phyloP scores from a whole-genome alignment of 139 green algal species.

The Chlorella sp. region DNA sequence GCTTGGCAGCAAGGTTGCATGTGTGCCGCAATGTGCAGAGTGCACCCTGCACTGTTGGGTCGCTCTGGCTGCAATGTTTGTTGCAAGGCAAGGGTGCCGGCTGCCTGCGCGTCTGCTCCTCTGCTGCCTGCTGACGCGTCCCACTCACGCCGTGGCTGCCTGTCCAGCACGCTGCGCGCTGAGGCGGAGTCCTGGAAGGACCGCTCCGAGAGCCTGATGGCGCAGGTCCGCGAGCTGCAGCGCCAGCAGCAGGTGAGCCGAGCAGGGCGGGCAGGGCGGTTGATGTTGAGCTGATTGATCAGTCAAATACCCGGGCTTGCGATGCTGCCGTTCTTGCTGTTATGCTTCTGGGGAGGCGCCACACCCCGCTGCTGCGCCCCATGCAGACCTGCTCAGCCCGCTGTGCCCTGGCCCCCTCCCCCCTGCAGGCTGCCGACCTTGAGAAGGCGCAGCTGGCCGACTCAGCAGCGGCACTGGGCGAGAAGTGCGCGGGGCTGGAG shows the following conservation, averaged over 20 bases:
- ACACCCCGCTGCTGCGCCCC: neutral
- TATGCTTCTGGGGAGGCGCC: neutral
- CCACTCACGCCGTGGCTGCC: too few species aligned
- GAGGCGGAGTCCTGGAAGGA: constrained; percentile 22
- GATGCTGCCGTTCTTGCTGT: neutral
- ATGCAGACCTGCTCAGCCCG: neutral
- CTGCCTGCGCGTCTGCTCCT: too few species aligned
- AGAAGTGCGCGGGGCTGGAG: constrained; percentile 13
- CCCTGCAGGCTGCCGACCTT: neutral
- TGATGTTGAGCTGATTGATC: neutral
- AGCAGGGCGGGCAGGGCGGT: neutral
- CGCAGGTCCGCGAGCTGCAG: constrained; percentile 25
- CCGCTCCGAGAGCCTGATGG: constrained; percentile 1
- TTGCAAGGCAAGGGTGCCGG: too few species aligned
- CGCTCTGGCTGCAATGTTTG: too few species aligned
- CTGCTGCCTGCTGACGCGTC: neutral
- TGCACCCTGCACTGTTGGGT: too few species aligned
- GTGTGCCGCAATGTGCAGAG: too few species aligned
- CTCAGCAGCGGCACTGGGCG: neutral
- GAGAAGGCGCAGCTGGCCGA: constrained; percentile 24
- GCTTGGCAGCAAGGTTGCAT: too few species aligned
- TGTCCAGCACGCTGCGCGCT: neutral
- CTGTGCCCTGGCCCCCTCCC: neutral
- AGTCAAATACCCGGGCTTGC: too few species aligned
- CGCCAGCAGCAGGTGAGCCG: neutral